Evolutionary conservation across 2,329 filamentous ascomycete genomes (phyloP).

Genomic region (Graphium sp.): DNA sequence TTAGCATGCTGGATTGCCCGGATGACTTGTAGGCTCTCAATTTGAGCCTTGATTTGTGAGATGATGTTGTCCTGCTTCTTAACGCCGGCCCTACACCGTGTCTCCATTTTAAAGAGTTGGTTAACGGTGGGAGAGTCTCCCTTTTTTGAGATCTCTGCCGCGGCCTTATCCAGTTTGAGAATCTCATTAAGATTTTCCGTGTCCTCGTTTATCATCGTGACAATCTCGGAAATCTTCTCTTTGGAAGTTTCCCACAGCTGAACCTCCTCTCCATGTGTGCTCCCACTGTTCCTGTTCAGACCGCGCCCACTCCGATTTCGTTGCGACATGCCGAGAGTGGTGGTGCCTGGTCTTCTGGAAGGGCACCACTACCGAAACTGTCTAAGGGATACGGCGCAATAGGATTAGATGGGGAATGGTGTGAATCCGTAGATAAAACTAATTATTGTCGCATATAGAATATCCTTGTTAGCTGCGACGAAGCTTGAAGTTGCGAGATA

Average conservation of each 20-base stretch:
- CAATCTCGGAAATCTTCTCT: slow-evolving; percentile 19
- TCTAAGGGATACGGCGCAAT: background rate
- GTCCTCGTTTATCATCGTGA: slow-evolving; percentile 21
- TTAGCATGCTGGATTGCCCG: slow-evolving; percentile 24
- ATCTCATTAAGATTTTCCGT: slow-evolving; percentile 21
- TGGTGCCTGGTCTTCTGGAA: background rate
- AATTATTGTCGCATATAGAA: too few relatives aligned
- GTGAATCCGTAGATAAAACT: too few relatives aligned
- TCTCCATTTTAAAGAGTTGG: slow-evolving; percentile 23
- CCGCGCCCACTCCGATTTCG: slow-evolving; percentile 25
- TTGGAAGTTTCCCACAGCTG: slow-evolving; percentile 24
- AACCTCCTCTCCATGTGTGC: slow-evolving; percentile 23
- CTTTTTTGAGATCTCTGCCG: slow-evolving; percentile 18
- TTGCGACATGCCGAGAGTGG: slow-evolving; percentile 23
- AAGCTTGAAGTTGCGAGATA: too few relatives aligned
- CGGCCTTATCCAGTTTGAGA: slow-evolving; percentile 21
- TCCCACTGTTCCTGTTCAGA: slow-evolving; percentile 24
- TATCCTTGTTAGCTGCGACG: too few relatives aligned
- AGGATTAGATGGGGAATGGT: too few relatives aligned
- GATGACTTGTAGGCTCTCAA: slow-evolving; percentile 24
- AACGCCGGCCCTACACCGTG: slow-evolving; percentile 22
- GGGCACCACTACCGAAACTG: too few relatives aligned
- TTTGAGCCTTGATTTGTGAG: slow-evolving; percentile 16
- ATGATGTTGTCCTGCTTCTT: slow-evolving; percentile 21
- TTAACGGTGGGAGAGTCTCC: slow-evolving; percentile 10